A percentile compares a stretch with the other conserved stretches of the same genome.
These are phyloP conservation scores for Hansenula sp. DNA, from an alignment of 1,139 yeast species.

Conservation along the genomic window DNA sequence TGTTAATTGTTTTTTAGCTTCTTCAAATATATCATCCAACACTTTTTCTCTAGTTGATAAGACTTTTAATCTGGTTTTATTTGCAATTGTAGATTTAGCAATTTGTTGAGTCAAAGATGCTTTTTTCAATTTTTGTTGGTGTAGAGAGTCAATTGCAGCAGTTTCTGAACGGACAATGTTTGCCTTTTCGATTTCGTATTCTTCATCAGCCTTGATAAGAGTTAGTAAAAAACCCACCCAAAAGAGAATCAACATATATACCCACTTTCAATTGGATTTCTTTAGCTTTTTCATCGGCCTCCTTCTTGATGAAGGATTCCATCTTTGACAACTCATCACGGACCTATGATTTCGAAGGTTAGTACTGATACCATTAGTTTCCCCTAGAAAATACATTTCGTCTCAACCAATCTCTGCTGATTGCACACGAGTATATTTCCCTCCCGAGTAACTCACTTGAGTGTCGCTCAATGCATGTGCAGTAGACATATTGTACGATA, in stretches of 20 bases:
- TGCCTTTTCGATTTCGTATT: conserved; percentile 96
- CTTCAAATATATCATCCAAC: conserved; percentile 67
- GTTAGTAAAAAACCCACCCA: conserved; percentile 1
- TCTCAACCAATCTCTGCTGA: too few relatives aligned
- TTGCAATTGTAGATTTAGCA: conserved; percentile 89
- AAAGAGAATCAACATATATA: not conserved
- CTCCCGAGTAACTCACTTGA: conserved; percentile 34
- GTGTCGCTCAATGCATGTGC: conserved; percentile 38
- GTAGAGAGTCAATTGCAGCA: conserved; percentile 77
- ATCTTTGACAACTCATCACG: conserved; percentile 93
- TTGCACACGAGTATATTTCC: too few relatives aligned
- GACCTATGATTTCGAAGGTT: conserved; percentile 59
- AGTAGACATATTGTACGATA: conserved; percentile 19
- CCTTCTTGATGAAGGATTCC: conserved; percentile 98
- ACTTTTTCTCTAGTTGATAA: conserved; percentile 84
- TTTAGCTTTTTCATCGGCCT: conserved; percentile 97
- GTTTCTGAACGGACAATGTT: conserved; percentile 90
- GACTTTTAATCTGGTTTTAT: conserved; percentile 89
- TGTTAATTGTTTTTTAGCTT: conserved; percentile 60
- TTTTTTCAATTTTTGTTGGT: conserved; percentile 83
- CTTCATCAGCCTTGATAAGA: conserved; percentile 74
- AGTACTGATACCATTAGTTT: not conserved
- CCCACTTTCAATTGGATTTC: conserved; percentile 78
- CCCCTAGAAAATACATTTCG: too few relatives aligned
- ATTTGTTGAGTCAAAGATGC: conserved; percentile 92